Base-by-base conservation (phyloP, 1,284 basidiomycete species). In the Leucoagaricus sp. region DNA sequence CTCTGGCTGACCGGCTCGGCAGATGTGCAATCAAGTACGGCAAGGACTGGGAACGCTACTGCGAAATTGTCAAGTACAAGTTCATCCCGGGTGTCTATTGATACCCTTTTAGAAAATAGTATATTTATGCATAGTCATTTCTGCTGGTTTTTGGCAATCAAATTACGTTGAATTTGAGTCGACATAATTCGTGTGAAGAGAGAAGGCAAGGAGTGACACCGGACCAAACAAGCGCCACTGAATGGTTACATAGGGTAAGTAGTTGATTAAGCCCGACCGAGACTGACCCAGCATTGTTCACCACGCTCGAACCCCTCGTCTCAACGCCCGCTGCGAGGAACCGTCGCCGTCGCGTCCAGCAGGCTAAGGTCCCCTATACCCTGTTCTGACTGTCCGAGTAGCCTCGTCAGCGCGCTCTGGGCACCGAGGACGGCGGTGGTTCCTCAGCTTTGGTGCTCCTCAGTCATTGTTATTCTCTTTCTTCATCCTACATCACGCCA, bases 11-110 rank as follows among this genome's bases (percentile, higher is more conserved):
- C 56, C 58, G 33, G 29, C 31, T 56, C 50, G 66, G 58, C 61
- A 87, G 88, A 59, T 98, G 96, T 73, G 87, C 87, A 3, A 71
- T 85, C 64, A 99, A 99, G 79, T 99, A 98, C 67, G 94, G 94
- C 42, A 93, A 96, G 65, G 95, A 96, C 70, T 98, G 95, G 95
- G 90, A 91, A 19, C 82, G 84, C 60, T 96, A 96, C 73, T 95
- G 93, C 74, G 74, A 81, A 48, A 74, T 93, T 59, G 94, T 96
- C 65, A 89, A 85, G 70, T 96, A 87, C 76, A 93, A 91, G 72
- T 97, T 95, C 69, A 93, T 97, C 59, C 93, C 93, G 13, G 81
- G 81, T 25, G 66, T 91, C 57, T 90, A 89, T 61, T 78, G 63
- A 56, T 50, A 50, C 33, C 40, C 21, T n/a, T n/a, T n/a, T 50